These are phyloP conservation scores for Glomus cerebriforme DNA, from an alignment of 192 early-diverging fungal genomes.

Conservation along the genomic window DNA sequence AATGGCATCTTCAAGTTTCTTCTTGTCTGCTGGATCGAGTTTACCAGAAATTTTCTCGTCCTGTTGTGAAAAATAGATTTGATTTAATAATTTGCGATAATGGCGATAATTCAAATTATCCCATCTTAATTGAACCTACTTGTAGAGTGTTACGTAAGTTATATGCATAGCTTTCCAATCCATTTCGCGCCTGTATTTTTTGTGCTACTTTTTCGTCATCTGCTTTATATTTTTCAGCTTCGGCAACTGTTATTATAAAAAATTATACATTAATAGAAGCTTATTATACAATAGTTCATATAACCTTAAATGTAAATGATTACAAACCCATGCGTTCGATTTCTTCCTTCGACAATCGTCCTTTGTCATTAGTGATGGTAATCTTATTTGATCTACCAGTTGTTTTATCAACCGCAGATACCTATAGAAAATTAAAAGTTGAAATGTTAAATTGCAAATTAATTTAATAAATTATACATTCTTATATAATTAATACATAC, in stretches of 20 bases:
- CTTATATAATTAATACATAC: conserved; percentile 75
- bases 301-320: background rate
- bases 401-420: conserved; percentile 86
- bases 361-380: conserved; percentile 98
- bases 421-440: conserved; percentile 53
- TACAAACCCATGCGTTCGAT: conserved; percentile 87
- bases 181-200: conserved; percentile 86
- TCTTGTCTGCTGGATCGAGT: conserved; percentile 85
- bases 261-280: background rate
- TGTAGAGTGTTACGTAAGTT: conserved; percentile 60
- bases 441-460: background rate
- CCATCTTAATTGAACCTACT: conserved; percentile 64
- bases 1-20: conserved; percentile 78
- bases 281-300: background rate
- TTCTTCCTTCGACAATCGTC: conserved; percentile 94
- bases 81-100: conserved; percentile 60
- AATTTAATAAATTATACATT: no score
- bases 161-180: conserved; percentile 90
- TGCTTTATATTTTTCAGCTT: conserved; percentile 94
- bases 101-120: conserved; percentile 40
- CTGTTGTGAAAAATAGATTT: conserved; percentile 73
- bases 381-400: conserved; percentile 92
- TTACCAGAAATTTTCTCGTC: conserved; percentile 87
- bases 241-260: conserved; percentile 51
- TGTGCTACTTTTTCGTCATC: conserved; percentile 90